Conservation (phyloP, 306 rosid genomes). For the Prunus armeniaca region DNA sequence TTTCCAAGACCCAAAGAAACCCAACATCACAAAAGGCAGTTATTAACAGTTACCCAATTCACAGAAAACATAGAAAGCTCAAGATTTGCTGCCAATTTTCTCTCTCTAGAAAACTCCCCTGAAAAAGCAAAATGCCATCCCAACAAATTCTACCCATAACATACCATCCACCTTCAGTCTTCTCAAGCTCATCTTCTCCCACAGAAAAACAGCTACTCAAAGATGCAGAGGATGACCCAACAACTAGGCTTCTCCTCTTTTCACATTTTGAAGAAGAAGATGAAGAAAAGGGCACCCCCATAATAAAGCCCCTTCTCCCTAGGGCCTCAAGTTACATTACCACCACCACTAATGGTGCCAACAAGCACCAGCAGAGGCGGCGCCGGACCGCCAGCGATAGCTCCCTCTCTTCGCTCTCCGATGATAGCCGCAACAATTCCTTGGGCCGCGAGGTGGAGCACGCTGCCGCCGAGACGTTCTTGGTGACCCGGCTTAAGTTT, state of each 20-base stretch:
- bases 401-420: slow-evolving; percentile 36
- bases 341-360: neutral
- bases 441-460: slow-evolving; percentile 43
- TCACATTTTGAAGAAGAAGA: slow-evolving; percentile 40
- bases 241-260: slow-evolving; percentile 36
- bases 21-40: neutral
- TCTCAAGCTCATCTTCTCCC: neutral
- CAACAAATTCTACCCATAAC: slow-evolving; percentile 49
- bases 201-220: slow-evolving; percentile 26
- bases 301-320: slow-evolving; percentile 41
- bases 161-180: slow-evolving; percentile 26
- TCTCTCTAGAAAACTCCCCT: neutral
- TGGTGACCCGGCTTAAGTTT: slow-evolving; percentile 58
- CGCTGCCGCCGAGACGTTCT: slow-evolving; percentile 61
- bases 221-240: slow-evolving; percentile 36
- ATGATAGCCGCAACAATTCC: slow-evolving; percentile 17
- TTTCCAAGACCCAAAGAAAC: neutral
- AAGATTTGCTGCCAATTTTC: neutral
- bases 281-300: slow-evolving; percentile 26
- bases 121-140: slow-evolving; percentile 50
- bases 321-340: slow-evolving; percentile 46
- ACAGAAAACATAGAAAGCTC: neutral
- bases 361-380: slow-evolving; percentile 51
- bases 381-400: slow-evolving; percentile 60
- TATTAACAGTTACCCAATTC: neutral